Evolutionary conservation across 805 yeast genomes (phyloP).

Genomic region (Candida argentea): DNA sequence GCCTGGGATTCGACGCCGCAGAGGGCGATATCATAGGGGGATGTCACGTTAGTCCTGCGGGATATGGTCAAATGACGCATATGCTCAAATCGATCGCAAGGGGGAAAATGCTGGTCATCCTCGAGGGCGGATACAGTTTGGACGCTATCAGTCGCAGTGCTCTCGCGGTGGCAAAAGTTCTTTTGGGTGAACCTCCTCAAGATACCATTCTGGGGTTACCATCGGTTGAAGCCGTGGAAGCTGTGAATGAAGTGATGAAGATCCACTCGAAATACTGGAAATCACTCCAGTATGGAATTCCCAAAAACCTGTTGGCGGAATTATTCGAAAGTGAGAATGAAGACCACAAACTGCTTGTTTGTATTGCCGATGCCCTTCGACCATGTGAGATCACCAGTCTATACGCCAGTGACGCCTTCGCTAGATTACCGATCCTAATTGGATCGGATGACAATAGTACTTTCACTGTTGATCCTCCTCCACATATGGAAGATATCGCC

Average conservation of each 20-base stretch:
- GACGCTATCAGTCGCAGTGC: conserved; percentile 89
- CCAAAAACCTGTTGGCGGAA: conserved; percentile 29
- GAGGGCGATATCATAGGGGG: conserved; percentile 97
- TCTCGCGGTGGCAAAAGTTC: conserved; percentile 79
- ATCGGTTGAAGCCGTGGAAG: conserved; percentile 64
- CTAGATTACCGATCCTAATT: conserved; percentile 55
- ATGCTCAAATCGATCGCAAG: conserved; percentile 76
- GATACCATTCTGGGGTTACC: conserved; percentile 58
- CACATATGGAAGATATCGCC: conserved; percentile 51
- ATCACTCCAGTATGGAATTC: conserved; percentile 61
- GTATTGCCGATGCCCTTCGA: conserved; percentile 68
- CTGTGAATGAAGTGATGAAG: conserved; percentile 69
- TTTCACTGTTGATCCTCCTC: conserved; percentile 34
- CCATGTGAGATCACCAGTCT: conserved; percentile 54
- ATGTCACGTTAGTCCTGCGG: conserved; percentile 90
- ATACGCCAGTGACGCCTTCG: conserved; percentile 45
- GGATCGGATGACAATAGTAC: conserved; percentile 1
- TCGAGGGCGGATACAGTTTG: conserved; percentile 95
- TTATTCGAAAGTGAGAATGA: conserved; percentile 23
- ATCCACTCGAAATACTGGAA: conserved; percentile 84
- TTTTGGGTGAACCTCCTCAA: conserved; percentile 94
- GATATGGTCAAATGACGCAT: conserved; percentile 95
- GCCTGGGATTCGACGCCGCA: conserved; percentile 98
- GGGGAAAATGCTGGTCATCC: conserved; percentile 80
- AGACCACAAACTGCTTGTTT: conserved; percentile 20